Percentiles rank a stretch among this genome's conserved stretches.
Evolutionary conservation across 2,329 filamentous ascomycete species (phyloP).

Genomic region (Alternaria gaisen): DNA sequence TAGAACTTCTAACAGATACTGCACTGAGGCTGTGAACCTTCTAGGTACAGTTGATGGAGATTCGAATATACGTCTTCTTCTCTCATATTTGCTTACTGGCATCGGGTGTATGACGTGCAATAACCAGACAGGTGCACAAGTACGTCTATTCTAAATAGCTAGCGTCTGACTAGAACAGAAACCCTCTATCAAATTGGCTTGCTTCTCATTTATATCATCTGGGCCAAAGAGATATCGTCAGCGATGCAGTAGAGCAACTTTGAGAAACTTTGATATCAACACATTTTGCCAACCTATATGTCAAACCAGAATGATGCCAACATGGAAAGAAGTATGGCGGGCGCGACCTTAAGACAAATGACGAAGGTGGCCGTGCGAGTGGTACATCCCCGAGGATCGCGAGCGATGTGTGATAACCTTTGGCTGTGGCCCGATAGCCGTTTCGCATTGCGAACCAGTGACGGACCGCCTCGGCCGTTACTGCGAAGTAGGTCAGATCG

Average conservation of each 20-base stretch:
- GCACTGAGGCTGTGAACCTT: too few relatives aligned
- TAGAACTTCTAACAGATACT: background rate
- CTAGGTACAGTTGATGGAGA: background rate
- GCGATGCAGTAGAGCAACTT: background rate
- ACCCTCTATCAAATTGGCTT: background rate
- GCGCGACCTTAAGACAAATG: background rate
- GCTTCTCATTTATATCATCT: background rate
- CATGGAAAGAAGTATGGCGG: background rate
- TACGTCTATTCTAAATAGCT: background rate
- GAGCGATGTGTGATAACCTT: background rate
- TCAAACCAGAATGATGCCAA: background rate
- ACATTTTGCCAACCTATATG: background rate
- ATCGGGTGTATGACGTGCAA: background rate
- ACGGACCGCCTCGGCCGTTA: conserved; percentile 3
- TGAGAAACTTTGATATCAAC: background rate
- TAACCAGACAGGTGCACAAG: background rate
- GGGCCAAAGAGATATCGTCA: background rate
- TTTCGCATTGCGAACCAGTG: background rate
- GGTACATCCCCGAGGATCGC: background rate
- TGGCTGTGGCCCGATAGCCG: background rate
- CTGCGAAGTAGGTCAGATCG: background rate
- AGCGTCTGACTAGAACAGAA: background rate
- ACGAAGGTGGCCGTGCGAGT: background rate
- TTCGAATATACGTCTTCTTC: background rate
- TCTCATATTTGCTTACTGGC: background rate